Percentiles rank a stretch among this genome's conserved stretches.
These are phyloP conservation scores for Juncus inflexus DNA, from an alignment of 176 grass and related monocot genomes.

Conservation along the genomic window DNA sequence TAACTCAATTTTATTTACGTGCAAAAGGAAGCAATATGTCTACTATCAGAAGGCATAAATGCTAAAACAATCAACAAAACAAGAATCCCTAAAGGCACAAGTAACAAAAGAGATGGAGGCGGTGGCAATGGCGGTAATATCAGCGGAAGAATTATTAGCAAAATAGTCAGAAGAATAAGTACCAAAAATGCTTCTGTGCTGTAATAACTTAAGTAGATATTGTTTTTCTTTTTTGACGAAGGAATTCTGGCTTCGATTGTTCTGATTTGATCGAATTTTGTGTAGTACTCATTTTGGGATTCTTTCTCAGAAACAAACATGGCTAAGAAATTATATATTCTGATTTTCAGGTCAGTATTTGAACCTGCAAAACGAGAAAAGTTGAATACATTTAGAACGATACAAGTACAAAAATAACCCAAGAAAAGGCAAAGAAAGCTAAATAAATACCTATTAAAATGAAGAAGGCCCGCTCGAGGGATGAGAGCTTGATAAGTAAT, in stretches of 20 bases:
- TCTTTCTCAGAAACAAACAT: constrained; percentile 2
- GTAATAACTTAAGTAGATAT: constrained; percentile 41
- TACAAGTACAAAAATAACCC: no score
- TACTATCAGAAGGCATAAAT: constrained; percentile 52
- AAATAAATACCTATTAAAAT: no score
- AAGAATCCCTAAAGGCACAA: constrained; percentile 55
- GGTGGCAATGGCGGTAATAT: constrained; percentile 70
- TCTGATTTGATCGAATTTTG: neutral
- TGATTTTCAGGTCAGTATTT: neutral
- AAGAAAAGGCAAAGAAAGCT: no score
- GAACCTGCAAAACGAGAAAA: no score
- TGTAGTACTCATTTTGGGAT: neutral
- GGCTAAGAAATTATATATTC: neutral
- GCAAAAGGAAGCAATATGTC: constrained; percentile 44
- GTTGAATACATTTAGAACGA: no score
- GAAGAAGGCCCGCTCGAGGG: no score
- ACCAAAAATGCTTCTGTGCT: constrained; percentile 41
- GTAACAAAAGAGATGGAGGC: constrained; percentile 52
- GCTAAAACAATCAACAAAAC: constrained; percentile 50
- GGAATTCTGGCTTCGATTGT: constrained; percentile 10
- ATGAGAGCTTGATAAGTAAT: no score
- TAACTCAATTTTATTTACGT: constrained; percentile 36
- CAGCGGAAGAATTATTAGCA: constrained; percentile 60
- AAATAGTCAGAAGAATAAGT: constrained; percentile 41
- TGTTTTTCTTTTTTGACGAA: neutral